phyloP scores from a whole-genome alignment of 306 rosid species.

The Cucurbita moschata region DNA sequence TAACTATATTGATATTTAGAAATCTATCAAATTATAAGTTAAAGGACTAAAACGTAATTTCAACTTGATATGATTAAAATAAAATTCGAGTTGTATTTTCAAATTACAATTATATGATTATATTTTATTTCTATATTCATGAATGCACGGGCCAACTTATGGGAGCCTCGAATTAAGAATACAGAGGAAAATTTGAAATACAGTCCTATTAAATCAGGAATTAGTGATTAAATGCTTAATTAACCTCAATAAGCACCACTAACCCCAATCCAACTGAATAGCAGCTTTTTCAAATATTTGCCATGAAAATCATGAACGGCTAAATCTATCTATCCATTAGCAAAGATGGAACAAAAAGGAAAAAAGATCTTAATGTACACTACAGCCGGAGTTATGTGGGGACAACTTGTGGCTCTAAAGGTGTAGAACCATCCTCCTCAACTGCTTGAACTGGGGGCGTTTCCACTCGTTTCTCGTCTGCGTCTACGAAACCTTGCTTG shows the following conservation, averaged over 20 bases:
- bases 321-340: slow-evolving; percentile 8
- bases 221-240: not conserved
- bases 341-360: slow-evolving; percentile 3
- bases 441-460: slow-evolving; percentile 14
- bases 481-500: slow-evolving; percentile 48
- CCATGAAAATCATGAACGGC: slow-evolving; percentile 5
- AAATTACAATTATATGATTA: too few species aligned
- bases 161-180: too few species aligned
- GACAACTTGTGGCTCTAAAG: slow-evolving; percentile 66
- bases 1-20: too few species aligned
- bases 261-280: not conserved
- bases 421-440: slow-evolving; percentile 44
- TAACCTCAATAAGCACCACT: not conserved
- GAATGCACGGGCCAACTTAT: too few species aligned
- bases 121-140: too few species aligned
- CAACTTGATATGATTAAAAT: too few species aligned
- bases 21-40: too few species aligned
- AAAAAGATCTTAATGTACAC: slow-evolving; percentile 30
- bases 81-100: too few species aligned
- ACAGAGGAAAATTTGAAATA: too few species aligned
- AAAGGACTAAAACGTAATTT: too few species aligned
- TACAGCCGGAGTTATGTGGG: slow-evolving; percentile 27
- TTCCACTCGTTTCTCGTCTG: slow-evolving; percentile 29
- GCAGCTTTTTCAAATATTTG: not conserved
- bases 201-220: not conserved